Base-by-base conservation (phyloP, 805 yeast genomes). In the Yarrowia yakushimensis region DNA sequence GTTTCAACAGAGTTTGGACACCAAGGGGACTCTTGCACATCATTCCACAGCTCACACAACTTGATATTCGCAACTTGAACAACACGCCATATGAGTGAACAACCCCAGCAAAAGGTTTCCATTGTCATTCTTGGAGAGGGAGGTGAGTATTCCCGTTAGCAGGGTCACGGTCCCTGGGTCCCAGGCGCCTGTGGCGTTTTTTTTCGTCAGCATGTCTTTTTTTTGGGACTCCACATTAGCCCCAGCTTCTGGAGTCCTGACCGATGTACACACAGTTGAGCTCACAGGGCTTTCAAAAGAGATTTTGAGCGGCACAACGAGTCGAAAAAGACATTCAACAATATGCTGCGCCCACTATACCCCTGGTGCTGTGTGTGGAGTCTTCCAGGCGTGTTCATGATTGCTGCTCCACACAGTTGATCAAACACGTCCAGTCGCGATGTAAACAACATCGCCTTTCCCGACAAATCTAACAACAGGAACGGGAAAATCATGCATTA, bases 71-170 rank as follows among this genome's bases (percentile, higher is more conserved):
- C 31, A 34, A 10, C 37, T 34, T 23, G 33, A 52, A 52, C 42
- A 34, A 34, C 43, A 34, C 39, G 28, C 43, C 43, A 30, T 36
- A 52, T 52, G 59, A 52, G 59, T 36, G 59, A 52, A 52, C 61
- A 39, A 17, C 61, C 46, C 36, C 61, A 46, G 31, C 62, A 65
- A 52, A 66, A 65, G 60, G 65, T 71, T 52, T 65, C 72, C 18
- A 65, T 71, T 41, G 74, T 69, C 39, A 68, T 71, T 45, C 69
- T 71, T 37, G 74, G 74, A 52, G 74, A 71, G 42, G 74, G 74
- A 63, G 74, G 74, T 70, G 63, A 25, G 70, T 42, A 11, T 15
- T 10, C 7, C 25, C 10, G 50, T 3, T 17, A 9, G 33, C 33
- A 13, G n/a, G 13, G 27, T 4, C 30, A n/a, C 18, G 28, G 30